phyloP scores from a whole-genome alignment of 495 filamentous ascomycete genomes.

The Aspergillus panamensis region DNA sequence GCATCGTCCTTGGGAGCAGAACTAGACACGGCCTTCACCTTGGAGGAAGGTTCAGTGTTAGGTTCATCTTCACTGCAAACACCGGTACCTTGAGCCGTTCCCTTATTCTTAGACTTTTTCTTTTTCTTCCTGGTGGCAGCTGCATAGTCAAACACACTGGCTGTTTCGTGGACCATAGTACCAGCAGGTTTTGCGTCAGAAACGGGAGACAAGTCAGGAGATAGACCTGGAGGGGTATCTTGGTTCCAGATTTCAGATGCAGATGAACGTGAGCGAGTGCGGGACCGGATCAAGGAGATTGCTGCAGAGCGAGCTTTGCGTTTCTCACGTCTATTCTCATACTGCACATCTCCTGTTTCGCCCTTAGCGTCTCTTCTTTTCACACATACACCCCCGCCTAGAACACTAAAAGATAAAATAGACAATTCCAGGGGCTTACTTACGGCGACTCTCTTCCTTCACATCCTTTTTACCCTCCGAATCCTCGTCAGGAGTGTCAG shows the following conservation, averaged over 20 bases:
- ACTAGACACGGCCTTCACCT: background rate
- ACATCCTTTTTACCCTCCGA: background rate
- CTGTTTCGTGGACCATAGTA: slow-evolving; percentile 3
- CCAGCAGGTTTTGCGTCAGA: background rate
- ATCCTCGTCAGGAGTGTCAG: background rate
- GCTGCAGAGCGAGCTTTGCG: slow-evolving; percentile 8
- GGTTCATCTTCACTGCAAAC: background rate
- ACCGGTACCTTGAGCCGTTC: background rate
- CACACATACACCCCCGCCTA: no score
- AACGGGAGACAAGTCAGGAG: background rate
- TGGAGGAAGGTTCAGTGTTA: background rate
- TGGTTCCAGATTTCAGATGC: background rate
- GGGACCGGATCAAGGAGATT: slow-evolving; percentile 14
- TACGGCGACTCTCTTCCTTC: background rate
- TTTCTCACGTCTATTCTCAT: background rate
- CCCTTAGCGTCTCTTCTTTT: background rate
- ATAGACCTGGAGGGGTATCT: background rate
- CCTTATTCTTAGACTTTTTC: slow-evolving; percentile 12
- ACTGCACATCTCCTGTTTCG: background rate
- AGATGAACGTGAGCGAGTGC: slow-evolving; percentile 9
- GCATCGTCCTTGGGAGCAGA: background rate
- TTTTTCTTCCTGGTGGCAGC: slow-evolving; percentile 12
- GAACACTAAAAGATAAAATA: background rate
- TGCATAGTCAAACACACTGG: slow-evolving; percentile 10
- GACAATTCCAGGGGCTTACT: background rate